These are phyloP conservation scores for Botryotinia calthae DNA, from an alignment of 2,329 filamentous ascomycete genomes.

Conservation along the genomic window DNA sequence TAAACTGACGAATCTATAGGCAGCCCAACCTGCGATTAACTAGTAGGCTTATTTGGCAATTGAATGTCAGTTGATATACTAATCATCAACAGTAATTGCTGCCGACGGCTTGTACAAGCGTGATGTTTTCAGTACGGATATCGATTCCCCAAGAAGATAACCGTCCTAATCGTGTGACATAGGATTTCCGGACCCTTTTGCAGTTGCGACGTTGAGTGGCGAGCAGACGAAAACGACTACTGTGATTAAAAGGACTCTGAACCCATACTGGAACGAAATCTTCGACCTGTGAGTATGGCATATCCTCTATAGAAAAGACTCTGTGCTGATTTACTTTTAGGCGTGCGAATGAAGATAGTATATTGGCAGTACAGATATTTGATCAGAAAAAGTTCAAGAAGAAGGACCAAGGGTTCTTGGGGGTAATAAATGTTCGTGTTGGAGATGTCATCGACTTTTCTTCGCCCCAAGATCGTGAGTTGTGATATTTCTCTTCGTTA, in stretches of 20 bases:
- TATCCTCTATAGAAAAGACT: not conserved
- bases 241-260: slow-evolving; percentile 95
- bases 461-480: slow-evolving; percentile 84
- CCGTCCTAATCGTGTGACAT: slow-evolving; percentile 27
- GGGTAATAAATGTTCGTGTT: slow-evolving; percentile 94
- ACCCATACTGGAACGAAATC: slow-evolving; percentile 99
- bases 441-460: slow-evolving; percentile 92
- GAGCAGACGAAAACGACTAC: slow-evolving; percentile 98
- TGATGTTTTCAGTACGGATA: slow-evolving; percentile 90
- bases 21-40: slow-evolving; percentile 89
- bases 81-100: slow-evolving; percentile 76
- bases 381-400: slow-evolving; percentile 99
- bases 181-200: slow-evolving; percentile 98
- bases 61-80: slow-evolving; percentile 10
- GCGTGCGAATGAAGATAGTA: slow-evolving; percentile 89
- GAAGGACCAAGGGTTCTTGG: slow-evolving; percentile 98
- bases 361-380: slow-evolving; percentile 96
- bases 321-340: slow-evolving; percentile 48
- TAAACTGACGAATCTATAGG: slow-evolving; percentile 45
- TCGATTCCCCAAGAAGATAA: slow-evolving; percentile 11
- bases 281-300: slow-evolving; percentile 76
- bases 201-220: slow-evolving; percentile 93
- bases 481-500: slow-evolving; percentile 5
- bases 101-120: slow-evolving; percentile 98
- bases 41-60: slow-evolving; percentile 58